Conservation (phyloP, 768 basidiomycete species). For the Russula brevipes region DNA sequence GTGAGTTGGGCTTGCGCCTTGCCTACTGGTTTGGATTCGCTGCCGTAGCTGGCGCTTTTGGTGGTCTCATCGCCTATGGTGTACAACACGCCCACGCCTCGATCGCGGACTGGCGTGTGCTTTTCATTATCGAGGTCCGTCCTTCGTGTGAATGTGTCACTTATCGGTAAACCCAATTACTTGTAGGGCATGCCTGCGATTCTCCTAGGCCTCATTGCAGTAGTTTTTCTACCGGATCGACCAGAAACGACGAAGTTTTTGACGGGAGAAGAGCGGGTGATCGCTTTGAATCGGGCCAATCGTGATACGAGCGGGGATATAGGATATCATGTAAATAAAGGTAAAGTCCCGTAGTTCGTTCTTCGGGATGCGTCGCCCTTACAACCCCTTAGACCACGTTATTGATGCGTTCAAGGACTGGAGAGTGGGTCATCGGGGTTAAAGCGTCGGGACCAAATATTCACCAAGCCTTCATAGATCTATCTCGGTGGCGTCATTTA, state of each 20-base stretch:
- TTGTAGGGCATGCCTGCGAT: conserved; percentile 62
- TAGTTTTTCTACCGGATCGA: conserved; percentile 58
- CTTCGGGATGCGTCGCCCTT: background rate
- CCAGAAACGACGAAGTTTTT: conserved; percentile 66
- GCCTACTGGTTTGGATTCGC: conserved; percentile 84
- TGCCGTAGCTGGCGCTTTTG: conserved; percentile 79
- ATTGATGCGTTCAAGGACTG: conserved; percentile 62
- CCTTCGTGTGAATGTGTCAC: background rate
- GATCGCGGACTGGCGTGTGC: conserved; percentile 52
- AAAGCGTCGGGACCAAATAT: background rate
- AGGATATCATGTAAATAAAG: conserved; percentile 59
- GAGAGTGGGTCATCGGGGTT: conserved; percentile 42
- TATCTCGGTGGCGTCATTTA: conserved; percentile 68
- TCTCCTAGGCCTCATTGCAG: conserved; percentile 51
- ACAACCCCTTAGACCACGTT: conserved; percentile 48
- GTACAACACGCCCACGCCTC: conserved; percentile 54
- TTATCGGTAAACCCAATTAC: background rate
- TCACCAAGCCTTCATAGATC: conserved; percentile 35
- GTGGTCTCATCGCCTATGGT: conserved; percentile 79
- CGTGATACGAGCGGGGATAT: conserved; percentile 60
- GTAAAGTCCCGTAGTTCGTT: conserved; percentile 32
- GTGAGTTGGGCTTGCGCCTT: conserved; percentile 68
- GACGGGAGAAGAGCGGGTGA: conserved; percentile 44
- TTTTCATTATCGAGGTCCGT: conserved; percentile 69
- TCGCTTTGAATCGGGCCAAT: conserved; percentile 65